These are phyloP conservation scores for Russula ochroleuca DNA, from an alignment of 768 basidiomycete species.

Conservation along the genomic window DNA sequence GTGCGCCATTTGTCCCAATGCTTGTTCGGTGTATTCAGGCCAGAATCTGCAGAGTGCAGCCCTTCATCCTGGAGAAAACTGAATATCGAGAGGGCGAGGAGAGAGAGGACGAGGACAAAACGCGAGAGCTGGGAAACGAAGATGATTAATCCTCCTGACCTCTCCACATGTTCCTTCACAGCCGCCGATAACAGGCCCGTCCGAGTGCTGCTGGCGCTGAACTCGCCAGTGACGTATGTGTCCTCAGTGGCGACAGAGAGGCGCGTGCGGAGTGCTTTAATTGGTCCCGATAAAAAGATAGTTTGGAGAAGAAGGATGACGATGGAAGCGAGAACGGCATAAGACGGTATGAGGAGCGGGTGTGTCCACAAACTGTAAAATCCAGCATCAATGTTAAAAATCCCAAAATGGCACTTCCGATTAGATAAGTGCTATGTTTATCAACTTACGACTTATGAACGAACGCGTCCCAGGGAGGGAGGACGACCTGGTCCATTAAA, in stretches of 20 bases:
- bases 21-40: constrained; percentile 27
- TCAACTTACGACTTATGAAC: constrained; percentile 12
- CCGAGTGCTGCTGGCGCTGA: neutral
- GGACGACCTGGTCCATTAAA: constrained; percentile 10
- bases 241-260: neutral
- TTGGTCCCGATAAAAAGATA: neutral
- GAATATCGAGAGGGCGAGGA: constrained; percentile 50
- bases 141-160: constrained; percentile 45
- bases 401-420: neutral
- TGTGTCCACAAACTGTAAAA: constrained; percentile 17
- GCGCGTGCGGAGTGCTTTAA: neutral
- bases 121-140: constrained; percentile 47
- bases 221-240: neutral
- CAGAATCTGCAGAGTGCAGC: neutral
- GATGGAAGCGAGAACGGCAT: constrained; percentile 13
- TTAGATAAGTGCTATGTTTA: neutral
- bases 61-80: constrained; percentile 39
- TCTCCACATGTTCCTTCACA: constrained; percentile 35
- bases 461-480: neutral
- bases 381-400: neutral
- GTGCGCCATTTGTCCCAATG: constrained; percentile 32
- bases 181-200: constrained; percentile 20
- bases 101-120: constrained; percentile 41
- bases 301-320: constrained; percentile 10
- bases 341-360: constrained; percentile 21